Conservation (phyloP, 176 grass and related monocot genomes). For the Musa schizocarpa region DNA sequence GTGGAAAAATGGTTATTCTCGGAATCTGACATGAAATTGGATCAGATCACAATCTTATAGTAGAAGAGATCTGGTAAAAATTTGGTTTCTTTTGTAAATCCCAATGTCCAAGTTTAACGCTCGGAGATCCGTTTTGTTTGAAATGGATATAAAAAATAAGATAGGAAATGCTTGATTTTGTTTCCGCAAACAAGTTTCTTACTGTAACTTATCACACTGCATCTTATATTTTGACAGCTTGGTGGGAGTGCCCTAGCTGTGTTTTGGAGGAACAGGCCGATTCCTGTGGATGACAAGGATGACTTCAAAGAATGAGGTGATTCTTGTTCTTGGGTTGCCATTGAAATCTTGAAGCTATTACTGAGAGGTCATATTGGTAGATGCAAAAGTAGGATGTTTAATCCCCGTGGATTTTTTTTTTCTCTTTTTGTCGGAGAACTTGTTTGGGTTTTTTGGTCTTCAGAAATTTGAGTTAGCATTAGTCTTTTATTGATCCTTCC, state of each 20-base stretch:
- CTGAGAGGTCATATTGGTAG: neutral
- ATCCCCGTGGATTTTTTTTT: neutral
- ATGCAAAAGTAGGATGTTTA: neutral
- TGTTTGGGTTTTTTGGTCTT: neutral
- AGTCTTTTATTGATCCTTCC: neutral
- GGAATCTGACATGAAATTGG: too few species aligned
- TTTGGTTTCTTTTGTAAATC: too few species aligned
- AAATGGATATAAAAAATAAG: neutral
- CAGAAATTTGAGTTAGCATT: neutral
- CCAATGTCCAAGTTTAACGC: too few species aligned
- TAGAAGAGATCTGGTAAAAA: too few species aligned
- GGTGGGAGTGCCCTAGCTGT: conserved; percentile 85
- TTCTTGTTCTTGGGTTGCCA: neutral
- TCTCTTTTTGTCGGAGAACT: neutral
- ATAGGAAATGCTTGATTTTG: neutral
- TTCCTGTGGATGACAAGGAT: conserved; percentile 80
- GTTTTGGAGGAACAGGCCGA: conserved; percentile 75
- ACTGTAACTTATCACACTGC: conserved; percentile 8
- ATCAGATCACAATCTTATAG: too few species aligned
- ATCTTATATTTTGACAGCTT: conserved; percentile 44
- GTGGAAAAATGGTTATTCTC: too few species aligned
- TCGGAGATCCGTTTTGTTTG: neutral
- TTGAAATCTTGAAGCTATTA: neutral
- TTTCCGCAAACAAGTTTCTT: neutral
- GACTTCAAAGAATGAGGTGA: conserved; percentile 77